Conservation (phyloP, 306 rosid species). For the Parietaria judaica region DNA sequence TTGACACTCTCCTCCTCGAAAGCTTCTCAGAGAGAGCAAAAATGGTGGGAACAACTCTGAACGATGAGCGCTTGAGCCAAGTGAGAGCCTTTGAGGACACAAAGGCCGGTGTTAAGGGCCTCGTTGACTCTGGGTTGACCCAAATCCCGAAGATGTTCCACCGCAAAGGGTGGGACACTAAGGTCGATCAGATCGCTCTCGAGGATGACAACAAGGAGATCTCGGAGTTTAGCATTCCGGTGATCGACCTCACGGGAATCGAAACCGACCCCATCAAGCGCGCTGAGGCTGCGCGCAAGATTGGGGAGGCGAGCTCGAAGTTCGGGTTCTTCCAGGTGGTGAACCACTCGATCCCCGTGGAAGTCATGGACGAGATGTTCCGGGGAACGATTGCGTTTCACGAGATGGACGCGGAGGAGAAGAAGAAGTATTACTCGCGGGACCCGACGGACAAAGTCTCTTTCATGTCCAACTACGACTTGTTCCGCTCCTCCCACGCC, state of each 20-base stretch:
- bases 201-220: not conserved
- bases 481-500: conserved; percentile 11
- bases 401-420: conserved; percentile 30
- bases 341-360: conserved; percentile 33
- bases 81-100: conserved; percentile 22
- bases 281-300: conserved; percentile 12
- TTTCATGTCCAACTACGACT: conserved; percentile 25
- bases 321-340: conserved; percentile 39
- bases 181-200: not conserved
- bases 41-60: not conserved
- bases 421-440: conserved; percentile 23
- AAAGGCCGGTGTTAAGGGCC: conserved; percentile 31
- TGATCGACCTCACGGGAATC: conserved; percentile 29
- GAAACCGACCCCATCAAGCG: no score
- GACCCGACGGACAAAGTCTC: conserved; percentile 5
- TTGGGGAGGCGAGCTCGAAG: conserved; percentile 20
- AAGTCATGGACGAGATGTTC: conserved; percentile 25
- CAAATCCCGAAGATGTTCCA: conserved; percentile 22
- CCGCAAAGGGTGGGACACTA: not conserved
- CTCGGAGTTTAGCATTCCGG: conserved; percentile 22
- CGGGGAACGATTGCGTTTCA: conserved; percentile 19
- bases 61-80: conserved; percentile 17
- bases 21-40: not conserved
- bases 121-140: not conserved
- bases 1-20: no score